A percentile compares a stretch with the other conserved stretches of the same genome.
These are phyloP conservation scores for Hymenoscyphus occultus DNA, from an alignment of 2,329 filamentous ascomycete genomes.

Conservation along the genomic window DNA sequence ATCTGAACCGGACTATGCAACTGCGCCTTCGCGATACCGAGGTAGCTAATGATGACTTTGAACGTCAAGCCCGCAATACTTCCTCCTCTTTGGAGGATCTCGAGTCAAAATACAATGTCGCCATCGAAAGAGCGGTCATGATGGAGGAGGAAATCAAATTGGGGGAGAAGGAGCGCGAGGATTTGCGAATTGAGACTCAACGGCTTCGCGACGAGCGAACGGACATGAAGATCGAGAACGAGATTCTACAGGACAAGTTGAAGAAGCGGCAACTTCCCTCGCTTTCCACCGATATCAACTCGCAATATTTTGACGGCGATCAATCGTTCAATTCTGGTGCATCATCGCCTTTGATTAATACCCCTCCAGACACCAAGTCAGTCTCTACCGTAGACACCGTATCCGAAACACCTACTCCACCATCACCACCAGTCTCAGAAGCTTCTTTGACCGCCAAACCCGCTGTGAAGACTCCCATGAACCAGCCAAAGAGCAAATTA, in stretches of 20 bases:
- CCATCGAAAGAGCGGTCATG: slow-evolving; percentile 88
- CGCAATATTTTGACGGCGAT: slow-evolving; percentile 64
- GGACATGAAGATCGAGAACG: slow-evolving; percentile 90
- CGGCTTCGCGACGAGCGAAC: slow-evolving; percentile 85
- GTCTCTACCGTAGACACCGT: slow-evolving; percentile 55
- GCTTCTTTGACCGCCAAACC: slow-evolving; percentile 49
- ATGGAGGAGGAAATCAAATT: slow-evolving; percentile 92
- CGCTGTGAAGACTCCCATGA: slow-evolving; percentile 32
- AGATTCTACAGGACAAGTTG: slow-evolving; percentile 92
- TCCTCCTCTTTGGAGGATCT: slow-evolving; percentile 94
- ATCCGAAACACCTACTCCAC: slow-evolving; percentile 74
- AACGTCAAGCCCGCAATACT: slow-evolving; percentile 92
- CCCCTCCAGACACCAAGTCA: slow-evolving; percentile 72
- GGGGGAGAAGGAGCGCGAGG: slow-evolving; percentile 88
- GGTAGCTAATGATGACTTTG: slow-evolving; percentile 97
- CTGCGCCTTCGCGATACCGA: slow-evolving; percentile 89
- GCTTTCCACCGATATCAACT: slow-evolving; percentile 63
- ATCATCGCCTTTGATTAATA: slow-evolving; percentile 86
- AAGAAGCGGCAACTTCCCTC: slow-evolving; percentile 65
- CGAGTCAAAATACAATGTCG: slow-evolving; percentile 93
- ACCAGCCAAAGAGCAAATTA: slow-evolving; percentile 42
- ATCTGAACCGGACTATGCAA: slow-evolving; percentile 76
- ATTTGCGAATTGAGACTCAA: slow-evolving; percentile 85
- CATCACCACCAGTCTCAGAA: slow-evolving; percentile 92
- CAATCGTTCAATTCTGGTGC: slow-evolving; percentile 76